Percentiles rank a stretch among this genome's conserved stretches.
Evolutionary conservation across 495 filamentous ascomycete genomes (phyloP).

Genomic region (Bacidia rubella): DNA sequence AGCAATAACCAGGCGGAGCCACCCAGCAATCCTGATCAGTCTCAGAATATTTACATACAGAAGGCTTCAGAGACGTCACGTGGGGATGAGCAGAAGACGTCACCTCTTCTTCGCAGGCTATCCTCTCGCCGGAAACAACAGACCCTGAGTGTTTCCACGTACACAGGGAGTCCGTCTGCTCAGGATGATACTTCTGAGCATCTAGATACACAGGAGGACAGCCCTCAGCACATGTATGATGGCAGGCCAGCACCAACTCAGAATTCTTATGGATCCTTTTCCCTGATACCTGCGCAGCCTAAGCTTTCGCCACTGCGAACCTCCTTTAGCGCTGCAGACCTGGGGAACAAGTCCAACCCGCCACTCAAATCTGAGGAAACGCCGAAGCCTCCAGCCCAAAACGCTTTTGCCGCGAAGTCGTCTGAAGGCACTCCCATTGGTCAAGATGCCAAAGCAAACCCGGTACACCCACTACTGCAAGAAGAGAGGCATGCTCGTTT

Average conservation of each 20-base stretch:
- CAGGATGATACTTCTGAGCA: constrained; percentile 1
- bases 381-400: background rate
- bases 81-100: background rate
- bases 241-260: constrained; percentile 10
- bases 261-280: constrained; percentile 10
- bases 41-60: background rate
- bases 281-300: constrained; percentile 14
- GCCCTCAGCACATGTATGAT: constrained; percentile 5
- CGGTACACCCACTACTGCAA: constrained; percentile 15
- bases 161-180: constrained; percentile 14
- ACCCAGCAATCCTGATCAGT: background rate
- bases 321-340: constrained; percentile 1
- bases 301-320: constrained; percentile 14
- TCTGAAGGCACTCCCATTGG: constrained; percentile 7
- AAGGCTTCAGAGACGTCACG: background rate
- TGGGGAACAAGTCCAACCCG: background rate
- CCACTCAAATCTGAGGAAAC: constrained; percentile 1
- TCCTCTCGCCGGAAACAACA: constrained; percentile 11
- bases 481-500: constrained; percentile 18
- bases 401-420: constrained; percentile 1
- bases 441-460: constrained; percentile 13
- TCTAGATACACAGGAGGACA: constrained; percentile 7
- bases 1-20: background rate
- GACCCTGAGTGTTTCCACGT: constrained; percentile 15
- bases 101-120: constrained; percentile 10